Base-by-base conservation (phyloP, 2,329 filamentous ascomycete species). In the Thielaviopsis musarum region DNA sequence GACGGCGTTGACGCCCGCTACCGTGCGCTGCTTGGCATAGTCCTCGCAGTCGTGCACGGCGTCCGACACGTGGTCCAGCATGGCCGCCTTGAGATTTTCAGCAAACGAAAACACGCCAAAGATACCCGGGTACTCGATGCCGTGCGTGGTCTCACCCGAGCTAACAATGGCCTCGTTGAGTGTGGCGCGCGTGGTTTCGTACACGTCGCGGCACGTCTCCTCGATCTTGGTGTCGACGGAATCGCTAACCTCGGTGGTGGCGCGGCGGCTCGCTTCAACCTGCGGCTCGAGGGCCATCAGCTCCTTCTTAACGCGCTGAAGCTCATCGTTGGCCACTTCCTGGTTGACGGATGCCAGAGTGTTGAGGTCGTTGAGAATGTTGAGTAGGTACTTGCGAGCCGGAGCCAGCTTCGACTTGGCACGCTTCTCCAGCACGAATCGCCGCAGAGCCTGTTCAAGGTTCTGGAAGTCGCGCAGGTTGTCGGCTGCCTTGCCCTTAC, bases 361-460 rank as follows among this genome's bases (percentile, higher is more conserved):
- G 67, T 89, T 77, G 61, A 98, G 77, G 67, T 98, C 93, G 65
- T 88, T 86, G 38, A 98, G 78, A 26, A 97, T 85, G 70, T 98
- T 98, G 66, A 95, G 76, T 1, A 98, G 81, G 68, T 98, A 98
- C 1, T 91, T 97, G 72, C 90, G 91, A 6, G 93, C 93, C 5
- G 93, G 93, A 1, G 93, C 91, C 62, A 98, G 79, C 74, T 98
- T 98, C 9, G 93, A 97, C 30, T 90, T 83, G 54, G 93, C 90
- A 59, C 93, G 83, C 76, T 97, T 97, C 69, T 98, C 93, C 26
- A 98, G 77, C 7, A 98, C 93, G 65, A 98, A 98, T 52, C 91
- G 83, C 61, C 93, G 82, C 45, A 98, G 72, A 3, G 93, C 93
- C 64, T 88, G 82, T 70, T 98, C 93, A 5, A 98, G 77, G 58